Percentiles rank a stretch among this genome's conserved stretches.
phyloP scores from a whole-genome alignment of 139 green algal genomes.

The Chlamydomonas sp. region DNA sequence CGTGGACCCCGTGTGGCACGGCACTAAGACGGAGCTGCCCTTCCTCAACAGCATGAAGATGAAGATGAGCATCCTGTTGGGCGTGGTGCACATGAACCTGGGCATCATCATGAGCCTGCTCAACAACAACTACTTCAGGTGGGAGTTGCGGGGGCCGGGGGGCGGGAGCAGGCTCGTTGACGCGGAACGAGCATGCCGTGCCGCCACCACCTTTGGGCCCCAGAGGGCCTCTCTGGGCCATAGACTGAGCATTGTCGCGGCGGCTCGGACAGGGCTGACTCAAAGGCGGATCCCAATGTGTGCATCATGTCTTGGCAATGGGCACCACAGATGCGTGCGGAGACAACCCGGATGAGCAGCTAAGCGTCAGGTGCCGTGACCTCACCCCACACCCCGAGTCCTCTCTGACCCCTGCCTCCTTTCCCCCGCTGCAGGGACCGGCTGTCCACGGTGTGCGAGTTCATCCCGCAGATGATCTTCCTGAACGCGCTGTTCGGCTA shows the following conservation, averaged over 20 bases:
- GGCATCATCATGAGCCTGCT: conserved; percentile 94
- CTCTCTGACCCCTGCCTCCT: not conserved
- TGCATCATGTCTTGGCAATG: no score
- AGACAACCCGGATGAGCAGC: not conserved
- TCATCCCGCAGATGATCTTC: conserved; percentile 96
- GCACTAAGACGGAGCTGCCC: conserved; percentile 94
- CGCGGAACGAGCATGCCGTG: not conserved
- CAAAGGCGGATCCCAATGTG: no score
- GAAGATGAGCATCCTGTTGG: conserved; percentile 99
- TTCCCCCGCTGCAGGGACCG: conserved; percentile 65
- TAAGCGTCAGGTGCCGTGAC: not conserved
- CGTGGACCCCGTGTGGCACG: conserved; percentile 97
- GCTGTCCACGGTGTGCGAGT: conserved; percentile 91
- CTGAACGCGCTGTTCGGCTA: conserved; percentile 97
- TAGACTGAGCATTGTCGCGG: no score
- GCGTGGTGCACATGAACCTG: conserved; percentile 94
- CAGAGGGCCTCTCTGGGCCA: no score
- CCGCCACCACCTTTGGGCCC: no score
- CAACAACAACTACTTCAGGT: conserved; percentile 81
- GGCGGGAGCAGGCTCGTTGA: not conserved
- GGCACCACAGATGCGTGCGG: not conserved
- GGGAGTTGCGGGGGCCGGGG: not conserved
- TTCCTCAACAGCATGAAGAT: conserved; percentile 99
- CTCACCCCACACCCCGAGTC: not conserved
- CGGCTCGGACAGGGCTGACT: no score